Conservation (phyloP, 257 asterid species). For the Jaltomata sinuosa region DNA sequence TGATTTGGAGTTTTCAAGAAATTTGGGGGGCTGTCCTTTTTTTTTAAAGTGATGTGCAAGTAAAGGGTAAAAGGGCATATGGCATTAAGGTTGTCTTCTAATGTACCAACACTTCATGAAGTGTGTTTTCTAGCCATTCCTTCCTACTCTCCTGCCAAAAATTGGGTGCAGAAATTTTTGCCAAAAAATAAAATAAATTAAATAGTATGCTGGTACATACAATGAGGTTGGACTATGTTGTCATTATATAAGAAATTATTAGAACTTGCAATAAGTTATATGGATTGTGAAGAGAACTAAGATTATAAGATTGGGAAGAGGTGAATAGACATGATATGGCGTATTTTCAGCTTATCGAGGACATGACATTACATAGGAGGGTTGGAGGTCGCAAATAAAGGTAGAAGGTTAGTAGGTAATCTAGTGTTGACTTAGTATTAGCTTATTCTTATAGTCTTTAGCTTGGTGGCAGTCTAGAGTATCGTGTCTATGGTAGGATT, state of each 20-base stretch:
- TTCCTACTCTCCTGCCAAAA: not conserved
- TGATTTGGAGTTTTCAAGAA: not conserved
- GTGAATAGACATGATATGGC: no score
- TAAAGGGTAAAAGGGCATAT: not conserved
- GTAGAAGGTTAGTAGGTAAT: no score
- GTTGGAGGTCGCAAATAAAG: no score
- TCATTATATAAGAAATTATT: not conserved
- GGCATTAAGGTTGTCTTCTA: constrained; percentile 6
- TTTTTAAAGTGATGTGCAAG: not conserved
- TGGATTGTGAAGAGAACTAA: not conserved
- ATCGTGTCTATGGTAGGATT: no score
- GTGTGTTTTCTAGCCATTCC: not conserved
- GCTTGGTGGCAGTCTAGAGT: no score
- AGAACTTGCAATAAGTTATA: not conserved
- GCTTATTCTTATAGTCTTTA: no score
- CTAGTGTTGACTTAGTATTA: no score
- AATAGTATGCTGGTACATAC: not conserved
- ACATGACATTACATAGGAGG: no score
- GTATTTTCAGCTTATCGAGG: no score
- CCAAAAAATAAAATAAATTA: not conserved
- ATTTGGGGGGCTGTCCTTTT: not conserved
- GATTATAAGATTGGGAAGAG: no score
- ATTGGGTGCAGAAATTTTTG: not conserved
- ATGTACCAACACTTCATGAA: constrained; percentile 3
- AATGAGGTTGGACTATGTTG: not conserved